Conservation (phyloP, 2,329 filamentous ascomycete species). For the Fusarium palustre region DNA sequence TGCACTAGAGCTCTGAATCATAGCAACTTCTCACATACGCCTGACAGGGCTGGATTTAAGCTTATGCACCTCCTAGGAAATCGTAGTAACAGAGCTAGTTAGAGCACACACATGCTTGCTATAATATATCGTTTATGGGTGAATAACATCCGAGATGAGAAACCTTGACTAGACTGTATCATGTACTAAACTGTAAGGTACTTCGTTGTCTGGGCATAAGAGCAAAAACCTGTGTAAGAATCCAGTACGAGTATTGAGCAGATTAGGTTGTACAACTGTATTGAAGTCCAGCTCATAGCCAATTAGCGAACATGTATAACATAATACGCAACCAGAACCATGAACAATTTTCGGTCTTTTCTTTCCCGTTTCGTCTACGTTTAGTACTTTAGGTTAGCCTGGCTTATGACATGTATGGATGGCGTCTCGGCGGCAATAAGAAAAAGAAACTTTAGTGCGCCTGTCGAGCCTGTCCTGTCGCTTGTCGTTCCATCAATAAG, state of each 20-base stretch:
- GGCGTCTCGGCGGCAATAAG: constrained; percentile 38
- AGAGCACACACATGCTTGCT: background rate
- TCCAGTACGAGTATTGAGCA: background rate
- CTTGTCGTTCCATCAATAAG: constrained; percentile 7
- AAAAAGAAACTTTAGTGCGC: constrained; percentile 15
- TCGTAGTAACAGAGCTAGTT: background rate
- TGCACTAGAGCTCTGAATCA: background rate
- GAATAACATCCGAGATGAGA: background rate
- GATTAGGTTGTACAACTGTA: background rate
- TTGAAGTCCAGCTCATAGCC: background rate
- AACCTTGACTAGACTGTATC: background rate
- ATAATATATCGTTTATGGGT: too few species aligned
- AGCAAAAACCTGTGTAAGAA: background rate
- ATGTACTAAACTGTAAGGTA: background rate
- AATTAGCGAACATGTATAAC: constrained; percentile 12
- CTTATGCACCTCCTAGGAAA: background rate
- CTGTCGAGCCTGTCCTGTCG: constrained; percentile 28
- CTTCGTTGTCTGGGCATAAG: background rate
- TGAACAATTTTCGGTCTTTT: background rate
- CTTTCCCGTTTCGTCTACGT: background rate
- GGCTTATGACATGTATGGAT: background rate
- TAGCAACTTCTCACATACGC: background rate
- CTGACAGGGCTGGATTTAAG: constrained; percentile 1
- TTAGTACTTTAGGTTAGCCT: background rate
- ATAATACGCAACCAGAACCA: background rate